Percentiles rank a stretch among this genome's conserved stretches.
These are phyloP conservation scores for Pigoraptor vietnamica DNA, from an alignment of 78 protist genomes.

Conservation along the genomic window DNA sequence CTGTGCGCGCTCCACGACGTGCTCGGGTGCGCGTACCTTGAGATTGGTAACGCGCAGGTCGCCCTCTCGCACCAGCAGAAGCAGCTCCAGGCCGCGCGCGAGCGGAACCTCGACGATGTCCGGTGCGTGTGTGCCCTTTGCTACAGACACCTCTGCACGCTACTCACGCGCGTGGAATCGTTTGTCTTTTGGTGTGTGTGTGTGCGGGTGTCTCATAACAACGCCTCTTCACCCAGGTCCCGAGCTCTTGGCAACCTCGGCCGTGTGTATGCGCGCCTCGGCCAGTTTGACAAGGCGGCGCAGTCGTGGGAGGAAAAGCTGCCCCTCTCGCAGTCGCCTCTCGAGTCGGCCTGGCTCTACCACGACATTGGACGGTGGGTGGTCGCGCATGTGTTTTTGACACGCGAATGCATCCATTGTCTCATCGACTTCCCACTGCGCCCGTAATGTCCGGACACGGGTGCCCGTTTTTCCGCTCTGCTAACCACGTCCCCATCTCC, in stretches of 20 bases:
- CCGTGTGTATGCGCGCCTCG: background rate
- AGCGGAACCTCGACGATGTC: background rate
- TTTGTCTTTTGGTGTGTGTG: background rate
- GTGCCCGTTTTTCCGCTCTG: too few species aligned
- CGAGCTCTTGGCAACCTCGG: background rate
- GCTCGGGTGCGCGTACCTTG: background rate
- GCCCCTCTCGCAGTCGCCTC: background rate
- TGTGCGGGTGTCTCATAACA: background rate
- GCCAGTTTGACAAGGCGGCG: background rate
- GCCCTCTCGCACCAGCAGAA: slow-evolving; percentile 2
- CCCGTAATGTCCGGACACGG: too few species aligned
- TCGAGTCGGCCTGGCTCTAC: background rate
- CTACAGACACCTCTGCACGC: background rate
- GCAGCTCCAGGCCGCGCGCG: background rate
- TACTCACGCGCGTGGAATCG: background rate
- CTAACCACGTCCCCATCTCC: too few species aligned
- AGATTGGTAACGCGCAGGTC: background rate
- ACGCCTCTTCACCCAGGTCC: background rate
- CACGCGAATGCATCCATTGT: too few species aligned
- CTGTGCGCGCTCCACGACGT: background rate
- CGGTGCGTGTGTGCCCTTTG: background rate
- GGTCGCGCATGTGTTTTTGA: too few species aligned
- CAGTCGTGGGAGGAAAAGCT: background rate
- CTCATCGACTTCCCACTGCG: background rate
- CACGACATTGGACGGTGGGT: background rate